Conservation (phyloP, 139 green algal species). For the Chlamydomonas schloesseri region DNA sequence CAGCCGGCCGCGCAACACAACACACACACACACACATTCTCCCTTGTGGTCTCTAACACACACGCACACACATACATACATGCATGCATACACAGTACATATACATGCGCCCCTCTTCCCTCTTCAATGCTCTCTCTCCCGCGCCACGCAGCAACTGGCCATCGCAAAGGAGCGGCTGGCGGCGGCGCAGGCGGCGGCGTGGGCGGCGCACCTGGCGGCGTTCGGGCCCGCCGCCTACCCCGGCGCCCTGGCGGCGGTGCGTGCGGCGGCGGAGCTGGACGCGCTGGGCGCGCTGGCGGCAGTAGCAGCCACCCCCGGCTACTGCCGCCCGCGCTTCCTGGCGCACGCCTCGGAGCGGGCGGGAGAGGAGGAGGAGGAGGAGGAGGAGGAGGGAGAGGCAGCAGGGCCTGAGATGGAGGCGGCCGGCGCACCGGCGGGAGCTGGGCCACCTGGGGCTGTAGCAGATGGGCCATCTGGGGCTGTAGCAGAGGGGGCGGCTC, state of each 20-base stretch:
- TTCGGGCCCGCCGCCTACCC: slow-evolving; percentile 60
- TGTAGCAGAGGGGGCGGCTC: background rate
- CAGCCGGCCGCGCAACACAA: no score
- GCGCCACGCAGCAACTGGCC: slow-evolving; percentile 39
- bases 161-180: slow-evolving; percentile 58
- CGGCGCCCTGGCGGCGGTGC: slow-evolving; percentile 53
- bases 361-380: background rate
- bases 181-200: slow-evolving; percentile 45
- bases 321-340: slow-evolving; percentile 35
- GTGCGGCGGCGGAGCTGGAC: slow-evolving; percentile 82
- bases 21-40: no score
- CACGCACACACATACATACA: no score
- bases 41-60: background rate
- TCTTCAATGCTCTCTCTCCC: no score
- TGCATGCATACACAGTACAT: no score
- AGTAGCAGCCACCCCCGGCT: slow-evolving; percentile 57
- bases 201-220: slow-evolving; percentile 52
- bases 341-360: background rate
- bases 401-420: no score
- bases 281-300: slow-evolving; percentile 78
- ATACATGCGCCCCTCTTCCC: no score
- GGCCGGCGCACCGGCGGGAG: no score
- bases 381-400: no score
- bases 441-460: no score
- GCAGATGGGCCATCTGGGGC: no score